Base-by-base conservation (phyloP, 805 yeast genomes). In the Wickerhamomyces xylosicus region DNA sequence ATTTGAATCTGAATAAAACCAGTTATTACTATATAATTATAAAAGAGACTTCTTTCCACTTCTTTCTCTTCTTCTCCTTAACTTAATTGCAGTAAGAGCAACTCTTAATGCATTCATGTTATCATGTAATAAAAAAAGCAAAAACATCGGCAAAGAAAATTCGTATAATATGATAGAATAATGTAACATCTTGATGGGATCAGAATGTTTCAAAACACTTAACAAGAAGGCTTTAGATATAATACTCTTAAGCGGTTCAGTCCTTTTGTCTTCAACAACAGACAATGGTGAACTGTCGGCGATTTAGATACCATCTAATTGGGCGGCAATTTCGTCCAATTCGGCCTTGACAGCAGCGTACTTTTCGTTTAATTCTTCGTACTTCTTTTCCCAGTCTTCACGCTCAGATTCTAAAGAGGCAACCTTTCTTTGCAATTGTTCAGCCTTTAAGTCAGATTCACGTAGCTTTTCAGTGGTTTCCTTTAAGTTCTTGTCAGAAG, bases 311-410 rank as follows among this genome's bases (percentile, higher is more conserved):
- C 55, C 52, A 67, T 92, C 97, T 66, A 92, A 81, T 70, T 94
- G 96, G 61, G 87, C 86, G 63, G 87, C 81, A 69, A 92, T 89
- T 69, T 89, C 96, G 55, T 92, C 97, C 69, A 92, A 76, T 68
- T 92, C 98, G 51, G 84, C 77, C 74, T 85, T 83, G 48, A 95
- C 90, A 50, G 77, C 72, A 59, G 71, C 69, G 75, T 86, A 80
- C 67, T 89, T 81, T 58, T 72, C 79, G 51, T 80, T 71, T 62
- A 90, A 69, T 59, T 85, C 95, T 69, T 90, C 97, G 57, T 71
- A 82, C 68, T 86, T 87, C 69, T 75, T 74, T 71, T 92, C 97
- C 75, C 84, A 74, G 47, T 80, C 84, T 52, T 85, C 92, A 66
- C 85, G 86, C 70, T 92, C 97, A 50, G 80, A 69, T 69, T 90